Evolutionary conservation across 2,329 filamentous ascomycete species (phyloP), one percentile per base, ranked within the genome.

Genomic region (Diaporthe humulicola): DNA sequence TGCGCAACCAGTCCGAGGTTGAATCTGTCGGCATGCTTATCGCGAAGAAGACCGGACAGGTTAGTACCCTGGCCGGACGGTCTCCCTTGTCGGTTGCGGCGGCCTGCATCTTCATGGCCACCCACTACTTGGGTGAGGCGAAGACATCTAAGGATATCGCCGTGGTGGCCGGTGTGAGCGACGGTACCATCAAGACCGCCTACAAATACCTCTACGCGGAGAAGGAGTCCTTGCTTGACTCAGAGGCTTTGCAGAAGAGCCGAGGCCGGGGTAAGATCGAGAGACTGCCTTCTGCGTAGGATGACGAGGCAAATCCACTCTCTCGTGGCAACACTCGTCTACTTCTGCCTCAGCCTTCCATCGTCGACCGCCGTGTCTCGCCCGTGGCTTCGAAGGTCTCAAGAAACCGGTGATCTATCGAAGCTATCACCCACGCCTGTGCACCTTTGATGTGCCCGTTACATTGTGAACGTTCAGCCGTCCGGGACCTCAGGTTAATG

Each of bases 101-200:
- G 25, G 96, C 97, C 42, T 98, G 95, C 83, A 98, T 99, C 83
- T 99, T 97, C 88, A 97, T 98, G 92, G 94, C 96, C 5, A 95
- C 95, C 40, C 92, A 96, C 81, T 89, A 98, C 50, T 93, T 98
- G 86, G 94, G 93, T 73, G 91, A 97, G 78, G 88, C 91, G 28
- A 94, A 94, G 80, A 88, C 91, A 9, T 93, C 95, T n/a, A 96
- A 96, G 83, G 94, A 97, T 76, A 98, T 99, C 79, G 94, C 95
- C 7, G 84, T 85, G 33, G 93, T 97, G 25, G 95, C 94, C 1
- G 95, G 95, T 78, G 97, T 99, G 38, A 98, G 95, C 82, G 97
- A 99, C 81, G 96, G 97, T 73, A 99, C 97, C 0, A 98, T 99
- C 80, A 96, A 97, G 80, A 97, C 95, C 36, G 96, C 96, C 0